phyloP scores from a whole-genome alignment of 306 rosid species.

The Quercus suber region DNA sequence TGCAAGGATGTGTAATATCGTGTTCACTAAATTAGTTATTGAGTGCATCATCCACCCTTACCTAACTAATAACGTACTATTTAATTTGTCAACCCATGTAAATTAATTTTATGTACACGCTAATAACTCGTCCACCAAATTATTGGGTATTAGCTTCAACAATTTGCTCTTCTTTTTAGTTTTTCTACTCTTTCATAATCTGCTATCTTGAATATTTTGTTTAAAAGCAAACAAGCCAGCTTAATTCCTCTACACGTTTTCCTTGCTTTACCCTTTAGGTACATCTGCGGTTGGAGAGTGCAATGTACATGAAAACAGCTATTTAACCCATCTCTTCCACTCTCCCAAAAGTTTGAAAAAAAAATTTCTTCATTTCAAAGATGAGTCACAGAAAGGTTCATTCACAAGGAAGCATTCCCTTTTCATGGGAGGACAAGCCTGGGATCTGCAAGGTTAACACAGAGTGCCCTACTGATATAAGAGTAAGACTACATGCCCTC shows the following conservation, averaged over 20 bases:
- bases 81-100: constrained; percentile 20
- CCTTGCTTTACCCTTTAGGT: constrained; percentile 42
- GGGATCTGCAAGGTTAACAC: constrained; percentile 60
- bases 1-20: too few species aligned
- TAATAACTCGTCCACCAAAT: constrained; percentile 6
- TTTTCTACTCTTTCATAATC: constrained; percentile 19
- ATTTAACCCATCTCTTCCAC: constrained; percentile 26
- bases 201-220: constrained; percentile 29
- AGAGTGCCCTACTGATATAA: constrained; percentile 22
- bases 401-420: constrained; percentile 86
- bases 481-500: constrained; percentile 10
- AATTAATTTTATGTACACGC: not conserved
- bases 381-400: constrained; percentile 66
- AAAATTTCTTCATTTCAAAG: not conserved
- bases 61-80: constrained; percentile 33
- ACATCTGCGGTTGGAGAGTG: constrained; percentile 45
- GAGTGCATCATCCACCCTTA: constrained; percentile 28
- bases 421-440: constrained; percentile 82
- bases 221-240: constrained; percentile 33
- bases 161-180: not conserved
- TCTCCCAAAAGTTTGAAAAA: constrained; percentile 3
- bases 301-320: constrained; percentile 28
- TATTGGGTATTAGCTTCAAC: not conserved
- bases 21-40: constrained; percentile 10
- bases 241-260: constrained; percentile 51